phyloP scores from a whole-genome alignment of 371 early-diverging fungal genomes.

The Blastocladiella emersonii region DNA sequence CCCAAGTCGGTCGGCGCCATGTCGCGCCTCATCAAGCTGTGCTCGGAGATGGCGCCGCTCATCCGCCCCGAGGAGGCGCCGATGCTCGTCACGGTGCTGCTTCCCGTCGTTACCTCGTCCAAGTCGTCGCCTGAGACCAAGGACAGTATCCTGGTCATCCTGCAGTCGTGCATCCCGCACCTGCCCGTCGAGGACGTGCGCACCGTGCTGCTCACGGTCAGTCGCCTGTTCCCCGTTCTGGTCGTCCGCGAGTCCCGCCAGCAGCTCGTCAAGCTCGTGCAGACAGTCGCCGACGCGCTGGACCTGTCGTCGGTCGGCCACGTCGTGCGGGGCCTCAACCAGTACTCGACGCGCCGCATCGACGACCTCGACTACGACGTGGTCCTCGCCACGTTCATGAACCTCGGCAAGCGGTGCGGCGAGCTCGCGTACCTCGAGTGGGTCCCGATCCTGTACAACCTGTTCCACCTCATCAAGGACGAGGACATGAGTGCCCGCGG shows the following conservation, averaged over 20 bases:
- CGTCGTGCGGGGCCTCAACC: conserved; percentile 56
- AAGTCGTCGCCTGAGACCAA: conserved; percentile 33
- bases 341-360: conserved; percentile 54
- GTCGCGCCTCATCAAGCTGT: background rate
- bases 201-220: conserved; percentile 1
- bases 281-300: conserved; percentile 18
- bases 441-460: conserved; percentile 80
- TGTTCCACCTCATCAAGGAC: conserved; percentile 62
- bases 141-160: conserved; percentile 62
- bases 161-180: conserved; percentile 32
- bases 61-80: conserved; percentile 41
- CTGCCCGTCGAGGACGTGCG: background rate
- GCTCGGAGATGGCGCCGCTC: background rate
- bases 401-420: conserved; percentile 34
- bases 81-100: conserved; percentile 55
- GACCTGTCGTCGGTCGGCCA: conserved; percentile 22
- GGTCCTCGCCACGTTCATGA: conserved; percentile 58
- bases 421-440: conserved; percentile 43
- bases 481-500: conserved; percentile 81
- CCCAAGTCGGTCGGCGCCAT: background rate
- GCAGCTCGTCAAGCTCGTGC: conserved; percentile 45
- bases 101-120: conserved; percentile 65
- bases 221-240: conserved; percentile 13
- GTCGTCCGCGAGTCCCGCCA: conserved; percentile 11
- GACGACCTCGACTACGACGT: conserved; percentile 79